Evolutionary conservation across 169 alveolate species (phyloP).

Genomic region (Plasmodium knowlesi): DNA sequence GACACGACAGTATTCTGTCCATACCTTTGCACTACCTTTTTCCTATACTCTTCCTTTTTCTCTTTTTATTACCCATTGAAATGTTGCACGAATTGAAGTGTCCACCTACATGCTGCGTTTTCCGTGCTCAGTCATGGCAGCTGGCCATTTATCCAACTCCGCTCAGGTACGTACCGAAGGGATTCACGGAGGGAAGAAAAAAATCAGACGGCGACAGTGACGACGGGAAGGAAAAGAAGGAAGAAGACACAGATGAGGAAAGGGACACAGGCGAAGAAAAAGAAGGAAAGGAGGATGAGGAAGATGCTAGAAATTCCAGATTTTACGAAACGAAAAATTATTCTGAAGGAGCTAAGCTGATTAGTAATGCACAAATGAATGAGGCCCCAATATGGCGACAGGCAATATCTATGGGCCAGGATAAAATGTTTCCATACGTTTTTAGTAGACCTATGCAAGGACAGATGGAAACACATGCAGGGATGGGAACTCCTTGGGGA

Average conservation of each 20-base stretch:
- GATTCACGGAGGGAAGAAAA: neutral
- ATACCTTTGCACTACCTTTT: neutral
- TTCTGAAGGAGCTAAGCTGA: constrained; percentile 19
- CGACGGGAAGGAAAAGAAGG: neutral
- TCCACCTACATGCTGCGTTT: neutral
- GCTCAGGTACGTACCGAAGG: constrained; percentile 82
- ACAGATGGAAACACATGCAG: neutral
- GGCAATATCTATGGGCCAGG: constrained; percentile 3
- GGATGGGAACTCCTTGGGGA: neutral
- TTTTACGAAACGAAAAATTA: neutral
- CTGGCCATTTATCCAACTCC: neutral
- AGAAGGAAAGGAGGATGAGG: neutral
- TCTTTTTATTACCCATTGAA: neutral
- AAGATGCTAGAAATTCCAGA: neutral
- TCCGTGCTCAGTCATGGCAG: neutral
- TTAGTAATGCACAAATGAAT: neutral
- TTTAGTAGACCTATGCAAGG: constrained; percentile 76
- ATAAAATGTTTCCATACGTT: constrained; percentile 11
- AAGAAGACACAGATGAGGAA: neutral
- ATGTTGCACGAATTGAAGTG: neutral
- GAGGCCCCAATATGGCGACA: neutral
- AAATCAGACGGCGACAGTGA: neutral
- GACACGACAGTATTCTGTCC: neutral
- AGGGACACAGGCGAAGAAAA: neutral
- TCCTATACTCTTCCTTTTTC: neutral